Base-by-base conservation (phyloP, 306 rosid species). In the Clitoria ternatea region DNA sequence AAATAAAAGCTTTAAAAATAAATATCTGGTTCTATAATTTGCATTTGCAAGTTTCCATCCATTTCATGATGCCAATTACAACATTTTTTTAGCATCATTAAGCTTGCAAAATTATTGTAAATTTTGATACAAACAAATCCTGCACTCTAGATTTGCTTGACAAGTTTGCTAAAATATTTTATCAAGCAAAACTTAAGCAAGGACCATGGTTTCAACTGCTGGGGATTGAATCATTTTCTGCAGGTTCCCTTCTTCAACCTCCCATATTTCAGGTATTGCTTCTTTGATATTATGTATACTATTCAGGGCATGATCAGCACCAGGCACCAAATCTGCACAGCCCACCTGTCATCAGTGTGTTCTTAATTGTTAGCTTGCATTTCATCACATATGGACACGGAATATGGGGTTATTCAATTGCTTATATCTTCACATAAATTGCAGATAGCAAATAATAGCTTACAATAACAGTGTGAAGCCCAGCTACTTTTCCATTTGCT, bases 281-380 rank as follows among this genome's bases (percentile, higher is more conserved):
- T 89, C 96, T 84, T 78, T 87, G 75, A 92, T 89, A 74, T 92
- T 89, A 76, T 92, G 96, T 77, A 89, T 89, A 86, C 94, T 92
- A 18, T 83, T 75, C 60, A 92, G 83, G 11, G 81, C 94, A 83
- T 87, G 80, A 72, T 92, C 96, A 19, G 96, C 98, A 37, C 89
- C 94, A 3, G 92, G 84, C 37, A 85, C 92, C 80, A 84, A 66
- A 18, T 67, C 89, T 14, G 92, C 84, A 43, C 84, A 78, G 6
- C 96, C 98, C 36, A 92, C 88, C 98, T 92, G 90, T 72, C 81
- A 79, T 70, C 52, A 37, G 35, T 24, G 27, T 22, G 60, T 69
- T n/a, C 5, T 39, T 37, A 17, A 56, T 65, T 20, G 52, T 76
- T 48, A 43, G 61, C 18, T 33, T 43, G 39, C 17, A 9, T 76